Evolutionary conservation across 176 grass and related monocot genomes (phyloP), one percentile per base, ranked within the genome.

Genomic region (Cymbopogon citratus): DNA sequence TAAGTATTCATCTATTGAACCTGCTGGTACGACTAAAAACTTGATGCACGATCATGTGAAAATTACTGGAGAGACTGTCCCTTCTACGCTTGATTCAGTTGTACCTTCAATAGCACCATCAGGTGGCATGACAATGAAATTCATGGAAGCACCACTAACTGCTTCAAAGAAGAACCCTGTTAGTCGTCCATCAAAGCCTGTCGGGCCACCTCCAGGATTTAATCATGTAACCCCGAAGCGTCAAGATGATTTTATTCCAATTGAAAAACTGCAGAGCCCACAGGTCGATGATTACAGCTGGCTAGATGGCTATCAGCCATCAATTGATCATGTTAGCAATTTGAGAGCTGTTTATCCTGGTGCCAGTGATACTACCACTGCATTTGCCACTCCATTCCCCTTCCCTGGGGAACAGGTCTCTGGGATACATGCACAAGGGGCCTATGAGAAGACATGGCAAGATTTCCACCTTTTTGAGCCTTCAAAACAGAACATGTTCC

Each of bases 391-490:
- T 85, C 85, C 87, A 73, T 94, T 91, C 59, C 77, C 90, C 71
- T 88, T 88, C 41, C 90, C 92, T 61, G 88, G 76, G 29, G 89
- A 83, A 39, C 92, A 89, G 57, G 74, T 81, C 46, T 87, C 88
- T 61, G 66, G 51, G 75, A 80, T 79, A 59, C 81, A 84, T 12
- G 12, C 43, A 31, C 61, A 73, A 72, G 73, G 21, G 7, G 21
- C 44, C 7, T 74, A 84, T 74, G 93, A 89, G 63, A 89, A 61
- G 80, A 78, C 78, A 72, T 94, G 94, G 94, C 85, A 91, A 28
- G 92, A 94, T 91, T 94, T 98, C 74, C 86, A 92, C 61, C 95
- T 87, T 81, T 98, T 94, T 78, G 92, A 92, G 35, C 92, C 92
- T 57, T 25, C 81, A 39, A 87, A 92, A 78, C 62, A 90, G 45